Base-by-base conservation (phyloP, 768 basidiomycete species). In the Hypsizygus marmoreus region DNA sequence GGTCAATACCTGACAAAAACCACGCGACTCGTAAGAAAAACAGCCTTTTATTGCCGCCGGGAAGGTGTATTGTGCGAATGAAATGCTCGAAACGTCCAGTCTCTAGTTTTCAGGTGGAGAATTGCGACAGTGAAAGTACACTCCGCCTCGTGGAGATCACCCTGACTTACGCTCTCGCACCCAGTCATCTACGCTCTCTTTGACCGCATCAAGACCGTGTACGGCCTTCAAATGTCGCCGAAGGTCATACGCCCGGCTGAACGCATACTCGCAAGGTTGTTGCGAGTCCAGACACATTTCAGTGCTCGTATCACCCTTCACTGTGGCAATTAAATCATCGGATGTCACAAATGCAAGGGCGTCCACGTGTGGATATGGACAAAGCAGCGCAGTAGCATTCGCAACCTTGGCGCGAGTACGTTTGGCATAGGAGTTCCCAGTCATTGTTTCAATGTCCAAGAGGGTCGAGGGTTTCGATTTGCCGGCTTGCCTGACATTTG, bases 231-330 rank as follows among this genome's bases (percentile, higher is more conserved):
- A 64, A 68, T 97, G 95, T 29, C 95, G 74, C 45, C 86, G 75
- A 25, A 97, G 69, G 60, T 98, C 95, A 61, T 97, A 97, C 9
- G 84, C 82, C 32, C 95, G 80, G 55, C 75, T 82, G 69, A 94
- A 92, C 24, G 85, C 72, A 56, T 85, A 89, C 40, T 75, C 73
- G 59, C 92, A 92, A 16, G 45, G 10, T 11, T 34, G n/a, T 4
- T 20, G 31, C 19, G 19, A 6, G 24, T 35, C 26, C 12, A 19
- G 16, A 12, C 16, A 19, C 9, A 29, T 23, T 33, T 19, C 34
- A n/a, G n/a, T n/a, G n/a, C n/a, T n/a, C n/a, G n/a, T n/a, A n/a
- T n/a, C n/a, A n/a, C n/a, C n/a, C n/a, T n/a, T n/a, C n/a, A n/a
- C n/a, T n/a, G n/a, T n/a, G n/a, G n/a, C n/a, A n/a, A n/a, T n/a